Conservation (phyloP, 2,329 filamentous ascomycete species). For the Aureobasidium musti region DNA sequence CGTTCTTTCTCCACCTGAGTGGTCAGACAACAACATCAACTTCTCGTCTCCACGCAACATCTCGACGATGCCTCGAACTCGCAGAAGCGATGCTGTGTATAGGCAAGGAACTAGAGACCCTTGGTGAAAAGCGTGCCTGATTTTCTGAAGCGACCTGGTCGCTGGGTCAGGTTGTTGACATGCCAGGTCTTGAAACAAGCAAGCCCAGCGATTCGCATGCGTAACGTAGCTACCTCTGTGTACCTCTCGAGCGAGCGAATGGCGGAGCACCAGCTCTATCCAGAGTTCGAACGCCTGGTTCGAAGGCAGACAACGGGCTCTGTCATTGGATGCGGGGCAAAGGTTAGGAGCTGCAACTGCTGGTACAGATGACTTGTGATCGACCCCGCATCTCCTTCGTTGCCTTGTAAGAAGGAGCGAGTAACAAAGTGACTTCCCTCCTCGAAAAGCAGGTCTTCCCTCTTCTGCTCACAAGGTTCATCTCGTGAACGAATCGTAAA, state of each 20-base stretch:
- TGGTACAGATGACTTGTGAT: slow-evolving; percentile 24
- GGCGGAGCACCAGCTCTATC: background rate
- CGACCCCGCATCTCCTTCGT: slow-evolving; percentile 21
- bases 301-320: background rate
- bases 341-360: slow-evolving; percentile 17
- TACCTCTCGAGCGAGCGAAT: slow-evolving; percentile 8
- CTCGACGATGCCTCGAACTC: too few relatives aligned
- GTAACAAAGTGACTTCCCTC: slow-evolving; percentile 8
- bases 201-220: background rate
- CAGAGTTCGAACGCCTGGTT: background rate
- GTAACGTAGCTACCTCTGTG: slow-evolving; percentile 21
- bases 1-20: background rate
- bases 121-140: slow-evolving; percentile 6
- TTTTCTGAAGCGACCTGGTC: slow-evolving; percentile 19
- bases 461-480: background rate
- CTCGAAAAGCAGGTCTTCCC: background rate
- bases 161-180: background rate
- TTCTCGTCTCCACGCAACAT: background rate
- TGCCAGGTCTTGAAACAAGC: background rate
- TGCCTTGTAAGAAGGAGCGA: slow-evolving; percentile 16
- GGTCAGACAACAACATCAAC: background rate
- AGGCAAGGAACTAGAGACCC: background rate
- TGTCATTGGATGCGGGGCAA: slow-evolving; percentile 20
- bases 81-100: background rate
- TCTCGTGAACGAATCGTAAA: slow-evolving; percentile 15